phyloP scores from a whole-genome alignment of 2,329 filamentous ascomycete genomes.

The Phaeophleospora eucalypticola region DNA sequence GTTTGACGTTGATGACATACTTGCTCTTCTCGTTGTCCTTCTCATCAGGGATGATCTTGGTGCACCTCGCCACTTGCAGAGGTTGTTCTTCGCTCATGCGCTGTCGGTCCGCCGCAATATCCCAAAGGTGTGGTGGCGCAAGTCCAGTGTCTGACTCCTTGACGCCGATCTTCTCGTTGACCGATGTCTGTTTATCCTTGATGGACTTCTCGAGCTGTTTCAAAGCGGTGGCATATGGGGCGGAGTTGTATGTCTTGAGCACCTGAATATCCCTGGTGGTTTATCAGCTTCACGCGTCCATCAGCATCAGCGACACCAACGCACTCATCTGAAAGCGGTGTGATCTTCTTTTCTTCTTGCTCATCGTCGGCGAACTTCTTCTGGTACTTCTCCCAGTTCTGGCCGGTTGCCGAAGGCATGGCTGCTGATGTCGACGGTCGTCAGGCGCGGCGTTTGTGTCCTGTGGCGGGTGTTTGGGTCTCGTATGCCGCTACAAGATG shows the following conservation, averaged over 20 bases:
- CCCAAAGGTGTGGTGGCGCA: constrained; percentile 97
- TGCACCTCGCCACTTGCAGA: constrained; percentile 94
- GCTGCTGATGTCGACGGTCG: constrained; percentile 32
- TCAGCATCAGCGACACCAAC: constrained; percentile 33
- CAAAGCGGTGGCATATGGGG: constrained; percentile 86
- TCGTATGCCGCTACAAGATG: too few relatives aligned
- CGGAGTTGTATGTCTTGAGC: constrained; percentile 96
- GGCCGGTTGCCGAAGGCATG: constrained; percentile 91
- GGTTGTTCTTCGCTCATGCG: constrained; percentile 98
- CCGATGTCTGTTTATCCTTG: constrained; percentile 96
- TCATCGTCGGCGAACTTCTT: constrained; percentile 97
- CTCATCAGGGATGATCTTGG: constrained; percentile 97
- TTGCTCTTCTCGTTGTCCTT: constrained; percentile 97
- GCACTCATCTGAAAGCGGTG: constrained; percentile 92
- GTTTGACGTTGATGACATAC: constrained; percentile 99
- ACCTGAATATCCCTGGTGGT: constrained; percentile 87
- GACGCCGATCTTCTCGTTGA: constrained; percentile 92
- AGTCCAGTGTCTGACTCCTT: constrained; percentile 98
- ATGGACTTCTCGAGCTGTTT: constrained; percentile 99
- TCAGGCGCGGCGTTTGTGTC: not conserved
- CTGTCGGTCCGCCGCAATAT: constrained; percentile 94
- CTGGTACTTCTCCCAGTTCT: constrained; percentile 94
- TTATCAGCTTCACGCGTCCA: constrained; percentile 10
- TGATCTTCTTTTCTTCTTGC: constrained; percentile 99
- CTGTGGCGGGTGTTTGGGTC: not conserved